These are phyloP conservation scores for Rhodotorula diobovata DNA, from an alignment of 768 basidiomycete species.

Conservation along the genomic window DNA sequence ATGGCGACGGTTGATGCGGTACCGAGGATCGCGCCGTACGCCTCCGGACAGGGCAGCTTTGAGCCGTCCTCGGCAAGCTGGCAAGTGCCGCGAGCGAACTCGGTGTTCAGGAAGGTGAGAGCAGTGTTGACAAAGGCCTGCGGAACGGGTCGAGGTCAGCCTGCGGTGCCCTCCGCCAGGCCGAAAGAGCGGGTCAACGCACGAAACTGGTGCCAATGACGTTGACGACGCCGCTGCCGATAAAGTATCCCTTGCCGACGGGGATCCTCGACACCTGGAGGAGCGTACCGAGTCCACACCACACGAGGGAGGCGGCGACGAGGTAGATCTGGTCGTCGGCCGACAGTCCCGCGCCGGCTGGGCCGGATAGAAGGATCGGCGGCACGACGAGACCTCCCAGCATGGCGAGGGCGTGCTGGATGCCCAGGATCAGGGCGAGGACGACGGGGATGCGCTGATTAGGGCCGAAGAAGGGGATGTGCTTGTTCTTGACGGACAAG, in stretches of 20 bases:
- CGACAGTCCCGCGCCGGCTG: conserved; percentile 45
- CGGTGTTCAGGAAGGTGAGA: conserved; percentile 13
- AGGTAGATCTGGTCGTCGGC: conserved; percentile 65
- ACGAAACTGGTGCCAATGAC: no score
- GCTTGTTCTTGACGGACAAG: not conserved
- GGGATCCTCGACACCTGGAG: conserved; percentile 62
- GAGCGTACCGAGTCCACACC: conserved; percentile 47
- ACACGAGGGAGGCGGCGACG: conserved; percentile 74
- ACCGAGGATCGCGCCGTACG: conserved; percentile 42
- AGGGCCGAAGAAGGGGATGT: conserved; percentile 13
- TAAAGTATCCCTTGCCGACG: conserved; percentile 26
- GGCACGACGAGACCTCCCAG: conserved; percentile 63
- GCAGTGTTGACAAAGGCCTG: conserved; percentile 5
- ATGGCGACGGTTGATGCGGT: conserved; percentile 34
- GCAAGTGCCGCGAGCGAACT: conserved; percentile 37
- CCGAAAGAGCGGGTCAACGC: no score
- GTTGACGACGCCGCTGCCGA: conserved; percentile 50
- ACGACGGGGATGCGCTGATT: not conserved
- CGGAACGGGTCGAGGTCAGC: no score
- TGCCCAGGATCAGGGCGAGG: conserved; percentile 67
- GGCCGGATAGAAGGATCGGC: conserved; percentile 62
- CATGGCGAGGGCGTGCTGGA: conserved; percentile 41
- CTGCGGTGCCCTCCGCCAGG: no score
- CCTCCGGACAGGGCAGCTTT: conserved; percentile 40
- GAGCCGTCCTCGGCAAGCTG: conserved; percentile 34